Base-by-base conservation (phyloP, 345 rosid genomes). In the Abelmoschus esculentus region DNA sequence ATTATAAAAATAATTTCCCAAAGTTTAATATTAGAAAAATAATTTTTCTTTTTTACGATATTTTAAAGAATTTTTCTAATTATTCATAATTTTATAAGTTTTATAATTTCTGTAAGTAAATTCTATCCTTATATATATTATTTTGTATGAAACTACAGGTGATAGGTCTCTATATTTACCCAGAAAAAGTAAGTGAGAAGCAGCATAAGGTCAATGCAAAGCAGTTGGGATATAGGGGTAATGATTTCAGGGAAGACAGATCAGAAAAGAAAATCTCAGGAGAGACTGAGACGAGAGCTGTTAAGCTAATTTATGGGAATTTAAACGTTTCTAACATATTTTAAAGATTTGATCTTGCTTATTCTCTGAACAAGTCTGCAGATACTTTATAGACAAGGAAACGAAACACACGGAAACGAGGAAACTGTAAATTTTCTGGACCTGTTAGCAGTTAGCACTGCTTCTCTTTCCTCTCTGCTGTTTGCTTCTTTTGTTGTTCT, bases 141-240 rank as follows among this genome's bases (percentile, higher is more conserved):
- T n/a, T n/a, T n/a, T n/a, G n/a, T n/a, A n/a, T n/a, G n/a, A n/a
- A n/a, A n/a, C n/a, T 64, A 3, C 6, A 66, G 69, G 40, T 47
- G 19, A 28, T 14, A 47, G 19, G 15, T 10, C 57, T 18, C 13
- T 47, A 29, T 47, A 6, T 28, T 28, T 15, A 15, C 4, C 28
- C 32, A 68, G 53, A 31, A 18, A 53, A 34, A 53, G 18, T 28
- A 53, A 9, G 47, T 54, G 59, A 61, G 69, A 63, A 8, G 53
- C 67, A 72, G 50, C 87, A 73, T 76, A 22, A 29, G 89, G 97
- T 90, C 97, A 89, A 90, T 84, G 89, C 66, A 81, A 74, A 75
- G 89, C 87, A 83, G 90, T 82, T 86, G 87, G 77, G 46, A 29
- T 18, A 3, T 46, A 71, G 81, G 71, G 28, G 84, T 79, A 70